A percentile compares a stretch with the other conserved stretches of the same genome.
These are phyloP conservation scores for Candida hungchunana DNA, from an alignment of 805 yeast species.

Conservation along the genomic window DNA sequence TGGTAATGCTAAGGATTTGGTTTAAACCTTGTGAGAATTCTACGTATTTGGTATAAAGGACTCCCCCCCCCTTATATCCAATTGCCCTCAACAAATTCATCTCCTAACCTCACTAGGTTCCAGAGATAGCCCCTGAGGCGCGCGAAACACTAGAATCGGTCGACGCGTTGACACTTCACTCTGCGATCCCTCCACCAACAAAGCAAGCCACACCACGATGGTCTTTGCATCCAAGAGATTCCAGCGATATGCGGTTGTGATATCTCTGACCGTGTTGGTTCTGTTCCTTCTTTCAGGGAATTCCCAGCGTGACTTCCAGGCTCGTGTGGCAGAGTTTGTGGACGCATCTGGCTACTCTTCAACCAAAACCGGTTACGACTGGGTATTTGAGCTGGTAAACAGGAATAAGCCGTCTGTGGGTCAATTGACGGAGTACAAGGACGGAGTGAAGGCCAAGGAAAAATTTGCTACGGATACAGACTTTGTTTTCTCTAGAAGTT, in stretches of 20 bases:
- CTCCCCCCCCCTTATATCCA: too few species aligned
- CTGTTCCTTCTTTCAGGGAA: slow-evolving; percentile 1
- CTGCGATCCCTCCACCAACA: too few species aligned
- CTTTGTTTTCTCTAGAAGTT: slow-evolving; percentile 42
- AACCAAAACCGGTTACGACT: slow-evolving; percentile 14
- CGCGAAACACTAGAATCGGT: too few species aligned
- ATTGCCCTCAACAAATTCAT: too few species aligned
- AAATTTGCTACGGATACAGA: slow-evolving; percentile 36
- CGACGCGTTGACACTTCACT: too few species aligned
- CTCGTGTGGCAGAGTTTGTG: slow-evolving; percentile 4
- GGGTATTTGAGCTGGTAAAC: slow-evolving; percentile 27
- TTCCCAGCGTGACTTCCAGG: slow-evolving; percentile 1
- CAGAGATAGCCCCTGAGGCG: too few species aligned
- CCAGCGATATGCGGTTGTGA: slow-evolving; percentile 6
- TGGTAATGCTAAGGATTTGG: too few species aligned
- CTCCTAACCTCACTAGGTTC: too few species aligned
- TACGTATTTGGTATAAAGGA: too few species aligned
- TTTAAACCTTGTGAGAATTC: too few species aligned
- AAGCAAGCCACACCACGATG: neutral
- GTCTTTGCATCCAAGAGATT: slow-evolving; percentile 5
- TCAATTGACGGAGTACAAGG: slow-evolving; percentile 40
- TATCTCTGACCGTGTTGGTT: neutral
- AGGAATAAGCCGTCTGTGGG: slow-evolving; percentile 34
- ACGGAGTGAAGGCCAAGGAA: slow-evolving; percentile 40
- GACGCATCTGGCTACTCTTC: neutral